Conservation (phyloP, 2,329 filamentous ascomycete genomes). For the Sporothrix humicola region DNA sequence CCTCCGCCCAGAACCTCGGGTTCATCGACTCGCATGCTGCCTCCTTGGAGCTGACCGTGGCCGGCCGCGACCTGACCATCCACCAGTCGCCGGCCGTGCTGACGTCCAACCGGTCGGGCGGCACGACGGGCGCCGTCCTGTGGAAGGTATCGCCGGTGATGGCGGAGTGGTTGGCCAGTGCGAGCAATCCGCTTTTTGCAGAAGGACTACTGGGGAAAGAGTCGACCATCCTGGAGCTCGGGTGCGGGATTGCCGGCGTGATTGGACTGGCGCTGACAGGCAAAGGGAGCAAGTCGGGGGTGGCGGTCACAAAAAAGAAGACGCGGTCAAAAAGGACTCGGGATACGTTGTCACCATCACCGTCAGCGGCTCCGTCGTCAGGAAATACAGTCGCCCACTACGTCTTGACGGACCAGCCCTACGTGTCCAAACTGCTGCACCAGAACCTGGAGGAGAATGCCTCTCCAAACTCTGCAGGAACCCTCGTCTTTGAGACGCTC, state of each 20-base stretch:
- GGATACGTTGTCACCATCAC: not conserved
- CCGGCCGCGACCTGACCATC: slow-evolving; percentile 72
- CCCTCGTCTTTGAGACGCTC: slow-evolving; percentile 63
- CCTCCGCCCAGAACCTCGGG: slow-evolving; percentile 74
- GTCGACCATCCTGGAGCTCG: slow-evolving; percentile 77
- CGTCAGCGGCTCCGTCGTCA: not conserved
- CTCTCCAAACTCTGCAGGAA: not conserved
- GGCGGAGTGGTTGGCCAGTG: slow-evolving; percentile 75
- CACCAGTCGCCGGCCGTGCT: slow-evolving; percentile 84
- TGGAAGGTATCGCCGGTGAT: slow-evolving; percentile 91
- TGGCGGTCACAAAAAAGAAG: not conserved
- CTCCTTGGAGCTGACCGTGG: slow-evolving; percentile 68
- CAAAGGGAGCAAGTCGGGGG: not conserved
- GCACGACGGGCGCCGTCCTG: slow-evolving; percentile 69
- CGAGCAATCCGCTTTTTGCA: slow-evolving; percentile 67
- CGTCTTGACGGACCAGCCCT: slow-evolving; percentile 85
- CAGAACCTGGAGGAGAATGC: slow-evolving; percentile 74
- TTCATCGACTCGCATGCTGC: slow-evolving; percentile 77
- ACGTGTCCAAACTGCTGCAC: slow-evolving; percentile 77
- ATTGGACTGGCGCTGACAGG: slow-evolving; percentile 72
- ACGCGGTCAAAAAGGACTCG: not conserved
- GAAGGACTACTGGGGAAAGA: slow-evolving; percentile 51
- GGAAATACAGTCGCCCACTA: slow-evolving; percentile 63
- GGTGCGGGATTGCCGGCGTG: slow-evolving; percentile 84
- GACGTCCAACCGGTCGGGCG: slow-evolving; percentile 71